These are phyloP conservation scores for Pelargonium australe DNA, from an alignment of 441 rosid species.

Conservation along the genomic window DNA sequence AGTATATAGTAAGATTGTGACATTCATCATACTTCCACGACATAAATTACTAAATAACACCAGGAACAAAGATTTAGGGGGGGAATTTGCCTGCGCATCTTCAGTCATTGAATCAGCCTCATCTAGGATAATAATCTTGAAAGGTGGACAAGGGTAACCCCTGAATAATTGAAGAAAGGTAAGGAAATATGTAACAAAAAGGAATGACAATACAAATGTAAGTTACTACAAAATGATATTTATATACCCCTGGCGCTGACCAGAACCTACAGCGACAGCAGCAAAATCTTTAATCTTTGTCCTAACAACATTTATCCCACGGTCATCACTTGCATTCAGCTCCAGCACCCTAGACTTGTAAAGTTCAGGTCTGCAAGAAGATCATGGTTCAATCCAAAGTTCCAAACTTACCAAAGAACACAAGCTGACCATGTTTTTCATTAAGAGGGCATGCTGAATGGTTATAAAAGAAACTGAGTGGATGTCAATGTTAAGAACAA, in stretches of 20 bases:
- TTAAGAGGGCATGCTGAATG: not conserved
- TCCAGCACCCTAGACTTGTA: constrained; percentile 92
- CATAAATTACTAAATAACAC: not conserved
- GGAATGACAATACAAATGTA: not conserved
- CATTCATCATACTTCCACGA: constrained; percentile 11
- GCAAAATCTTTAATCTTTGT: constrained; percentile 97
- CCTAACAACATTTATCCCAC: constrained; percentile 93
- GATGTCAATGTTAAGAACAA: not conserved
- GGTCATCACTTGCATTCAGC: constrained; percentile 97
- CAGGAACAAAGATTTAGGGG: not conserved
- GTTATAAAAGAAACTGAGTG: not conserved
- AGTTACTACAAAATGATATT: constrained; percentile 6
- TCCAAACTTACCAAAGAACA: not conserved
- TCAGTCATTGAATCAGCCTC: constrained; percentile 99
- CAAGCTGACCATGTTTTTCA: not conserved
- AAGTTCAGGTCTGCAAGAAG: constrained; percentile 64
- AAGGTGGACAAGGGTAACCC: constrained; percentile 85
- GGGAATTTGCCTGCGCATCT: constrained; percentile 81
- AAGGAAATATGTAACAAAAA: constrained; percentile 10
- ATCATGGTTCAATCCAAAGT: not conserved
- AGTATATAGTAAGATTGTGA: constrained; percentile 7
- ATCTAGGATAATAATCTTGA: constrained; percentile 82
- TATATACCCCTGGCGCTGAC: constrained; percentile 56
- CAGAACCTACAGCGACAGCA: constrained; percentile 84
- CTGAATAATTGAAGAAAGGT: constrained; percentile 30